phyloP scores from a whole-genome alignment of 139 green algal species.

The Chlamydomonas urium region DNA sequence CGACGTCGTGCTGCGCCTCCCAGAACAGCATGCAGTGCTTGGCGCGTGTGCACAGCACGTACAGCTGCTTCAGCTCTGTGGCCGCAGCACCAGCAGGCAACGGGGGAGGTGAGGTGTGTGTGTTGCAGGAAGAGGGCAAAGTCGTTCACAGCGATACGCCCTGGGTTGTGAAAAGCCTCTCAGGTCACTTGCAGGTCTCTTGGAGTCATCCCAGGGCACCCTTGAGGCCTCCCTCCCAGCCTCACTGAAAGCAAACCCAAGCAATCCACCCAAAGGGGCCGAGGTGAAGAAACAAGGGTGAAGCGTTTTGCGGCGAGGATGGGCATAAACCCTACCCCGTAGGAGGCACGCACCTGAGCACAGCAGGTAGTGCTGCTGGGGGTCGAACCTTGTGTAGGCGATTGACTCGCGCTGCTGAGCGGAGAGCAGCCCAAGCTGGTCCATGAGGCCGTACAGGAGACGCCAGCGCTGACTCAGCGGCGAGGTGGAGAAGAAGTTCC shows the following conservation, averaged over 20 bases:
- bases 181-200: no score
- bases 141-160: no score
- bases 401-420: no score
- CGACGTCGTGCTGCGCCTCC: not conserved
- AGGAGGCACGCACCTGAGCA: not conserved
- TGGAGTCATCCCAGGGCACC: no score
- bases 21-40: slow-evolving; percentile 16
- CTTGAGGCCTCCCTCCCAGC: no score
- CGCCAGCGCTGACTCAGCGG: slow-evolving; percentile 12
- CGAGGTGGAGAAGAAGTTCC: slow-evolving; percentile 39
- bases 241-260: no score
- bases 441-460: slow-evolving; percentile 9
- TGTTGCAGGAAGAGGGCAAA: no score
- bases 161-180: no score
- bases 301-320: no score
- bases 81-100: not conserved
- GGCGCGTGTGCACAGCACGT: slow-evolving; percentile 22
- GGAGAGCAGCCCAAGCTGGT: not conserved
- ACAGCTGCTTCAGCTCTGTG: slow-evolving; percentile 27
- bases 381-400: slow-evolving; percentile 20
- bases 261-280: no score
- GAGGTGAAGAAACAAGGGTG: no score
- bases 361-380: not conserved
- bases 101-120: not conserved
- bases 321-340: not conserved